Conservation (phyloP, 352 stramenopile species). For the Nothophytophthora sp. region DNA sequence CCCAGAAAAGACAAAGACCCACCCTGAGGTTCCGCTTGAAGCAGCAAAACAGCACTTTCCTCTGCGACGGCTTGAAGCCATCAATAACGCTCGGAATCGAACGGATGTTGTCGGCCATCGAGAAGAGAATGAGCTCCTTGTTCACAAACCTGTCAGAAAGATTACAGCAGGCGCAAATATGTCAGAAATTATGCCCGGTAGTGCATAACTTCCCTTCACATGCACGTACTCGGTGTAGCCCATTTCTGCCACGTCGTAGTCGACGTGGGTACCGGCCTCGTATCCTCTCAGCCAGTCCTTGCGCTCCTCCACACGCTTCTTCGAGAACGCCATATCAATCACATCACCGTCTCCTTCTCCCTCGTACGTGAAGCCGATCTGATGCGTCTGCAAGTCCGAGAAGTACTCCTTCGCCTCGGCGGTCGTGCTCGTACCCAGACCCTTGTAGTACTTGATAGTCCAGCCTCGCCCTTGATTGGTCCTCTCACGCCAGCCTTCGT, state of each 20-base stretch:
- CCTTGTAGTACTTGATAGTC: slow-evolving; percentile 96
- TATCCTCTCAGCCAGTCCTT: slow-evolving; percentile 89
- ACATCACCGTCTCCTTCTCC: slow-evolving; percentile 64
- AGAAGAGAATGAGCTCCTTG: slow-evolving; percentile 94
- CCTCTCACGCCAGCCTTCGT: slow-evolving; percentile 84
- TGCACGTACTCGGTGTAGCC: too few species aligned
- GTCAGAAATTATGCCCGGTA: too few species aligned
- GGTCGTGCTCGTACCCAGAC: slow-evolving; percentile 94
- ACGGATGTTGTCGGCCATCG: slow-evolving; percentile 82
- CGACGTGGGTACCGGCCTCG: slow-evolving; percentile 87
- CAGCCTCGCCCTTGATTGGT: slow-evolving; percentile 91
- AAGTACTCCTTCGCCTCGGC: slow-evolving; percentile 94
- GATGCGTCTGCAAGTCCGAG: slow-evolving; percentile 70
- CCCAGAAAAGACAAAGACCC: too few species aligned
- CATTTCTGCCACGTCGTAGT: slow-evolving; percentile 26
- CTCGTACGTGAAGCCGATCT: slow-evolving; percentile 1
- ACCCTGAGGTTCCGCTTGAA: too few species aligned
- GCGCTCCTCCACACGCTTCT: slow-evolving; percentile 88
- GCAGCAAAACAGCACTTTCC: slow-evolving; percentile 91
- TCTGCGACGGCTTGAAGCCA: slow-evolving; percentile 89
- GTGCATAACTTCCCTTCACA: too few species aligned
- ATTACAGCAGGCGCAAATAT: too few species aligned
- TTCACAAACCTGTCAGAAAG: too few species aligned
- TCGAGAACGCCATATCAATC: slow-evolving; percentile 95
- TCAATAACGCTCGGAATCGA: slow-evolving; percentile 92